Percentiles rank a stretch among this genome's conserved stretches.
Conservation (phyloP, 352 stramenopile species). For the Globisporangium canariense region DNA sequence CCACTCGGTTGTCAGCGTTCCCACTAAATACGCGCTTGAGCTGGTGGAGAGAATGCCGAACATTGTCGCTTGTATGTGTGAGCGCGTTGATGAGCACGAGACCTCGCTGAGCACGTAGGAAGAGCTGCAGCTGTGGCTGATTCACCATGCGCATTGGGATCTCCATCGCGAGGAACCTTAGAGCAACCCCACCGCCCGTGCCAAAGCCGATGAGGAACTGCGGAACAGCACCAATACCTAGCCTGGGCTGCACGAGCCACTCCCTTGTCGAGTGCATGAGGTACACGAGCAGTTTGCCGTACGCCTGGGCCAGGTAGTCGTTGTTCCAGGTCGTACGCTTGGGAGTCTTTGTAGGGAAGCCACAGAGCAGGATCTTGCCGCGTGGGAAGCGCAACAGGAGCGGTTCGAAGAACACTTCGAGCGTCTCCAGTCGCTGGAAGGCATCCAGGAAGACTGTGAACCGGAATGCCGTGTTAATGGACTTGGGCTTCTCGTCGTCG, state of each 20-base stretch:
- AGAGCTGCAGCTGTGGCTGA: constrained; percentile 27
- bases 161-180: constrained; percentile 45
- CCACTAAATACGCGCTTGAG: constrained; percentile 13
- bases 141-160: constrained; percentile 29
- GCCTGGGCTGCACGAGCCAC: constrained; percentile 77
- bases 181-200: constrained; percentile 41
- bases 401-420: constrained; percentile 54
- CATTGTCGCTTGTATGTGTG: constrained; percentile 20
- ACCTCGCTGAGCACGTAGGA: constrained; percentile 41
- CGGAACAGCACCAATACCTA: constrained; percentile 49
- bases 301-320: constrained; percentile 37
- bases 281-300: constrained; percentile 47
- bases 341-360: constrained; percentile 42
- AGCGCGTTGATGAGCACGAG: constrained; percentile 57
- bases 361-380: constrained; percentile 62
- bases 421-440: constrained; percentile 61
- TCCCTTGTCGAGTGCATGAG: constrained; percentile 48
- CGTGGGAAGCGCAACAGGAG: constrained; percentile 56
- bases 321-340: constrained; percentile 44
- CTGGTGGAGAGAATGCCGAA: constrained; percentile 17
- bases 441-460: constrained; percentile 66
- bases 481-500: constrained; percentile 6
- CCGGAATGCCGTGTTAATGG: constrained; percentile 29
- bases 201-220: constrained; percentile 71
- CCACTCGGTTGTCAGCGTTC: constrained; percentile 18